Evolutionary conservation across 345 rosid species (phyloP).

Genomic region (Salix brachista): DNA sequence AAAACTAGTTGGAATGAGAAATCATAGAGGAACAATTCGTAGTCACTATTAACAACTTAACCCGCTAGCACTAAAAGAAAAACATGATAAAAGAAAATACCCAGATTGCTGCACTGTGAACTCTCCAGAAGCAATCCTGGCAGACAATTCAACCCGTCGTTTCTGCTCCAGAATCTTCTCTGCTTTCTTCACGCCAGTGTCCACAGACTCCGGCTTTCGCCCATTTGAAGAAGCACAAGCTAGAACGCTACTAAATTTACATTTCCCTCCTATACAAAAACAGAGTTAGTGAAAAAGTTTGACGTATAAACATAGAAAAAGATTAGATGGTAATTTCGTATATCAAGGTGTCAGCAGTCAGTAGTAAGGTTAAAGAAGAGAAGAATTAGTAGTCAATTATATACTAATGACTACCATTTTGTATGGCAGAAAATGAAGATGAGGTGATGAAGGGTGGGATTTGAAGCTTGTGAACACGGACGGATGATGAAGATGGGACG

Average conservation of each 20-base stretch:
- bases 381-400: background rate
- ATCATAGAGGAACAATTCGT: background rate
- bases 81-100: constrained; percentile 24
- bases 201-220: constrained; percentile 44
- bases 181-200: constrained; percentile 33
- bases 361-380: too few species aligned
- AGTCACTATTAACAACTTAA: background rate
- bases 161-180: constrained; percentile 57
- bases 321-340: background rate
- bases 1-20: constrained; percentile 39
- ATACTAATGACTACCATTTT: background rate
- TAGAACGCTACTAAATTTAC: constrained; percentile 20
- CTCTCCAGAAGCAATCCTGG: constrained; percentile 79
- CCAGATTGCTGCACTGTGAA: constrained; percentile 62
- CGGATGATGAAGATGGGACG: constrained; percentile 12
- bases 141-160: constrained; percentile 68
- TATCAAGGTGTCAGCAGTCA: too few species aligned
- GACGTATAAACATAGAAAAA: background rate
- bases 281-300: background rate
- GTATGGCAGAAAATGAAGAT: background rate
- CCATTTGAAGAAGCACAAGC: constrained; percentile 56
- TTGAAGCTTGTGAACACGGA: background rate
- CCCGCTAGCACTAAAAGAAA: background rate
- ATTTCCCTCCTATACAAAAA: constrained; percentile 9
- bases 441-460: constrained; percentile 8